Evolutionary conservation across 495 filamentous ascomycete species (phyloP).

Genomic region (Chaetomium fimeti): DNA sequence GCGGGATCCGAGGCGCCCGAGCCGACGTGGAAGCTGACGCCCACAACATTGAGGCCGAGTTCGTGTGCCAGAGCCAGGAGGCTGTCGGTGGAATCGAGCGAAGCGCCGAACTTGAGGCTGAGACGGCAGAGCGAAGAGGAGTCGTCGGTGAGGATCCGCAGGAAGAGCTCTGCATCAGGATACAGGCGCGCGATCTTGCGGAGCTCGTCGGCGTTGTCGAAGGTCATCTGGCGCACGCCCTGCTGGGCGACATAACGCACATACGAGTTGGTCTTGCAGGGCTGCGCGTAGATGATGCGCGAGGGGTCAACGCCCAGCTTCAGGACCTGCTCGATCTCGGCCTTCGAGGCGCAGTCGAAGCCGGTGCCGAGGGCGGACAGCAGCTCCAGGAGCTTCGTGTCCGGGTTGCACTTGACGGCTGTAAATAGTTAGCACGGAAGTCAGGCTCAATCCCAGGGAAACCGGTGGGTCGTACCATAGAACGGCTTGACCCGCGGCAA

Average conservation of each 20-base stretch:
- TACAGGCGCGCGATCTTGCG: slow-evolving; percentile 93
- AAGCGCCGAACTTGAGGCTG: slow-evolving; percentile 95
- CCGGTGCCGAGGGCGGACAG: slow-evolving; percentile 85
- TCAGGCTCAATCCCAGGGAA: neutral
- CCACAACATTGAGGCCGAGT: slow-evolving; percentile 91
- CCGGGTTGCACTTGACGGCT: slow-evolving; percentile 99
- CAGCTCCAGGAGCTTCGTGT: slow-evolving; percentile 82
- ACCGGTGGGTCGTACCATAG: slow-evolving; percentile 66
- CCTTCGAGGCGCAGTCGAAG: slow-evolving; percentile 97
- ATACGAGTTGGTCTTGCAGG: slow-evolving; percentile 98
- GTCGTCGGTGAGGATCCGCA: slow-evolving; percentile 95
- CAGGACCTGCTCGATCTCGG: slow-evolving; percentile 89
- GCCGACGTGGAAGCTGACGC: slow-evolving; percentile 96
- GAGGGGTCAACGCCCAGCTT: slow-evolving; percentile 79
- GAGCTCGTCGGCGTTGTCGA: slow-evolving; percentile 96
- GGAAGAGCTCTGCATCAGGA: slow-evolving; percentile 83
- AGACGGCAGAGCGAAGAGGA: slow-evolving; percentile 89
- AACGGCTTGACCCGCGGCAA: slow-evolving; percentile 91
- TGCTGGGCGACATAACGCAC: slow-evolving; percentile 79
- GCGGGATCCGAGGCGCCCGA: slow-evolving; percentile 89
- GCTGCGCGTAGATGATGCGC: slow-evolving; percentile 98
- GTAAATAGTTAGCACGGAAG: slow-evolving; percentile 16
- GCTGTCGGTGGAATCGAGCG: slow-evolving; percentile 71
- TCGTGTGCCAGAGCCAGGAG: slow-evolving; percentile 80
- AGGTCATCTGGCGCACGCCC: slow-evolving; percentile 97